Evolutionary conservation across 148 eudicot genomes (phyloP), one percentile per base, ranked within the genome.

Genomic region (Diospyros lotus): DNA sequence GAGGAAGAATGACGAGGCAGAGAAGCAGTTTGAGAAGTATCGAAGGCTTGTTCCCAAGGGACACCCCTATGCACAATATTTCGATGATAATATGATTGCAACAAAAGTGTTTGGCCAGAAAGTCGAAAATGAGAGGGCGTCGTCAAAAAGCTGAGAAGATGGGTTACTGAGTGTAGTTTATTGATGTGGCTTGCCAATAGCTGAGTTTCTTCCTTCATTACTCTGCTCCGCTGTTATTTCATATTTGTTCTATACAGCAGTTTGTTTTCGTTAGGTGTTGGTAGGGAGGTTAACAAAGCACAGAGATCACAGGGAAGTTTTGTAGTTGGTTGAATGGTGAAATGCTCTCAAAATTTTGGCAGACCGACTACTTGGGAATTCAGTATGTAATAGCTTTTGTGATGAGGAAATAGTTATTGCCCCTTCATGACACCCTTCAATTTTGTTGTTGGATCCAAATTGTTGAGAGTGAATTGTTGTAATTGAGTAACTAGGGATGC

Each of bases 51-150:
- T 94, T 14, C 98, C 97, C 0, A 83, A 89, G 71, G 93, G 87
- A 14, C 96, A 92, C 68, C 98, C 98, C 0, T 92, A 90, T 82
- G 89, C 91, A 0, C 74, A 76, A 39, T 89, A 82, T 78, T 92
- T 94, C 9, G 97, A 94, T 61, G 93, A 86, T 68, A 90, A 89
- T 82, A 81, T 94, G 97, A 76, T 84, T 68, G 92, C 93, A 3
- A 87, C 97, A 0, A 88, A 93, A 84, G 74, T 84, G 40, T 89
- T 91, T 28, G 87, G 84, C 5, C 89, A 89, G 83, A 88, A 79
- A 77, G 80, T 82, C 75, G 94, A 88, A 76, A 89, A 88, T 63
- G 89, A 89, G 82, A 80, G 87, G 78, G 77, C 80, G 12, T 51
- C 73, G 60, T 39, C 73, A 5, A 77, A 56, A 68, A 71, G 56